phyloP scores from a whole-genome alignment of 305 asterid genomes.

The Fraxinus xanthoxyloides region DNA sequence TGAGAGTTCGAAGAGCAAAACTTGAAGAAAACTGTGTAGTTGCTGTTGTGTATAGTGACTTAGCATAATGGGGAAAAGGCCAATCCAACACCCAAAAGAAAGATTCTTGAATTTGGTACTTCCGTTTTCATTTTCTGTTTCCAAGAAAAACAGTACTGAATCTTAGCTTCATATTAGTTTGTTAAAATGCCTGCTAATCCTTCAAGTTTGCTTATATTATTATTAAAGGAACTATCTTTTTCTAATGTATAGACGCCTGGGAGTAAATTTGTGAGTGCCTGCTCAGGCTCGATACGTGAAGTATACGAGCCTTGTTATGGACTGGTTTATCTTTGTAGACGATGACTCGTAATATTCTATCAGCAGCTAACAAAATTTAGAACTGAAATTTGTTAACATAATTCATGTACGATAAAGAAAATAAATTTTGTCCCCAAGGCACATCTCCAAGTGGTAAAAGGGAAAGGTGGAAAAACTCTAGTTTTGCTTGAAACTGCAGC shows the following conservation, averaged over 20 bases:
- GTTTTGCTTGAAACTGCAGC: too few relatives aligned
- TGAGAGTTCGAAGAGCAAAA: not conserved
- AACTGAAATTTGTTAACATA: too few relatives aligned
- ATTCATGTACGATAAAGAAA: not conserved
- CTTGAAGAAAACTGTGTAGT: slow-evolving; percentile 4
- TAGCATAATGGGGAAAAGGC: not conserved
- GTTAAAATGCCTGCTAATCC: not conserved
- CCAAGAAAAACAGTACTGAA: not conserved
- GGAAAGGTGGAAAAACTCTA: too few relatives aligned
- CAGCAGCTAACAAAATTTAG: not conserved
- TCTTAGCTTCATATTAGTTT: not conserved
- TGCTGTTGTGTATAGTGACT: slow-evolving; percentile 16
- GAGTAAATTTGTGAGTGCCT: not conserved
- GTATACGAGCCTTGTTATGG: not conserved
- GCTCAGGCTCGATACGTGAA: not conserved
- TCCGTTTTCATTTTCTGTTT: not conserved
- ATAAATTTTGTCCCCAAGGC: too few relatives aligned
- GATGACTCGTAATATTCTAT: not conserved
- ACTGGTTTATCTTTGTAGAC: not conserved
- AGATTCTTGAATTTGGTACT: not conserved
- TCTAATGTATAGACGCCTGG: not conserved
- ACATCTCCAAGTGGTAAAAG: too few relatives aligned
- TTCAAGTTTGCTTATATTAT: not conserved
- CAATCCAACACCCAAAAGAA: not conserved
- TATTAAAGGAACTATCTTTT: not conserved